Evolutionary conservation across 257 asterid genomes (phyloP).

Genomic region (Fraxinus excelsior): DNA sequence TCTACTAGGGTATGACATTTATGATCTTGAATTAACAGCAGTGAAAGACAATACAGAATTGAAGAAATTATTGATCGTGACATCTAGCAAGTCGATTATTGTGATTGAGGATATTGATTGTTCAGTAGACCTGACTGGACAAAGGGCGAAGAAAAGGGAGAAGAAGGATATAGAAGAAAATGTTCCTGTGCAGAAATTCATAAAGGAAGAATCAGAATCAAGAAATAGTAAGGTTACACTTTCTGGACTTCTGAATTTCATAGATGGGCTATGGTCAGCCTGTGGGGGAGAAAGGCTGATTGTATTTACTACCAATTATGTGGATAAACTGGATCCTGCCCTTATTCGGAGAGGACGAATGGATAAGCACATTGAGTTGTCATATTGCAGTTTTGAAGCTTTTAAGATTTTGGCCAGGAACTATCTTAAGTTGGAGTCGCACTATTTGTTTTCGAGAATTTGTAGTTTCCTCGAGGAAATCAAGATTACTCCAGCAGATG

Average conservation of each 20-base stretch:
- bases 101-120: slow-evolving; percentile 48
- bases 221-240: slow-evolving; percentile 38
- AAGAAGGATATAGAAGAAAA: slow-evolving; percentile 15
- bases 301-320: slow-evolving; percentile 44
- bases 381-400: slow-evolving; percentile 44
- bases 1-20: slow-evolving; percentile 34
- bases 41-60: slow-evolving; percentile 39
- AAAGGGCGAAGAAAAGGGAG: slow-evolving; percentile 21
- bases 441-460: slow-evolving; percentile 32
- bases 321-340: slow-evolving; percentile 45
- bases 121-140: slow-evolving; percentile 37
- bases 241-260: slow-evolving; percentile 46
- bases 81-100: slow-evolving; percentile 32
- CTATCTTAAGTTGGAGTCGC: slow-evolving; percentile 34
- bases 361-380: slow-evolving; percentile 50
- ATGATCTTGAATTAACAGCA: slow-evolving; percentile 41
- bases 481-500: slow-evolving; percentile 50
- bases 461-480: slow-evolving; percentile 28
- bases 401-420: slow-evolving; percentile 42
- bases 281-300: slow-evolving; percentile 44
- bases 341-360: slow-evolving; percentile 44
- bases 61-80: slow-evolving; percentile 32
- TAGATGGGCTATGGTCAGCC: slow-evolving; percentile 53
- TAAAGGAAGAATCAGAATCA: slow-evolving; percentile 9
- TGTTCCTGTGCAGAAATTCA: slow-evolving; percentile 11